Conservation (phyloP, 208 protist species). For the Herpetomonas tarakana region DNA sequence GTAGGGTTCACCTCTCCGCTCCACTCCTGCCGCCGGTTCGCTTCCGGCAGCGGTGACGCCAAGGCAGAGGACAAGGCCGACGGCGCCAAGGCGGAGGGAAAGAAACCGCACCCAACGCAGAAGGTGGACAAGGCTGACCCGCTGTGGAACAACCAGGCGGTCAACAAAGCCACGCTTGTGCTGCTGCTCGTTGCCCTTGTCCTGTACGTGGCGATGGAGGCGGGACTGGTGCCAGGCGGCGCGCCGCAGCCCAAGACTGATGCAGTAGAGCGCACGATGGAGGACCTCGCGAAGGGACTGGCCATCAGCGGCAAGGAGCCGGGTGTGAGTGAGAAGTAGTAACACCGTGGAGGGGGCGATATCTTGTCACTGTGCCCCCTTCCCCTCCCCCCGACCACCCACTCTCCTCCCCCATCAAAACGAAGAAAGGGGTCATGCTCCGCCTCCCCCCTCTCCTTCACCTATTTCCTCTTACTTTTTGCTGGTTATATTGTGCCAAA, state of each 20-base stretch:
- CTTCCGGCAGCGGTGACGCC: not conserved
- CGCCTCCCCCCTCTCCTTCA: no score
- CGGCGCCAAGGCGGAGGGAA: not conserved
- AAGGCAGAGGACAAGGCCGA: not conserved
- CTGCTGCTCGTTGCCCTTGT: not conserved
- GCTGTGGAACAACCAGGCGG: conserved; percentile 1
- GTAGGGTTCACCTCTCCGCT: not conserved
- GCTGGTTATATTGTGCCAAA: no score
- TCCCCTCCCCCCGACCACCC: no score
- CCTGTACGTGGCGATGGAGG: not conserved
- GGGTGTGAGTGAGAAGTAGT: not conserved
- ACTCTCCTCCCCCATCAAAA: no score
- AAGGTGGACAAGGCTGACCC: not conserved
- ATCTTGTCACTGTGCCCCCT: no score
- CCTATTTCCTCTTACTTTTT: no score
- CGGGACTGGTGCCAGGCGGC: not conserved
- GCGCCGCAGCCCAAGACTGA: not conserved
- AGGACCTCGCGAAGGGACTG: not conserved
- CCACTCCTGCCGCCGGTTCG: not conserved
- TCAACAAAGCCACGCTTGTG: not conserved
- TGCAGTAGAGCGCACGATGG: not conserved
- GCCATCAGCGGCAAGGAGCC: not conserved
- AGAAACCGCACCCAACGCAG: conserved; percentile 2
- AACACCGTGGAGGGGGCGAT: no score
- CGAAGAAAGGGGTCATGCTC: no score